Base-by-base conservation (phyloP, 345 rosid genomes). In the Lepidium sativum region DNA sequence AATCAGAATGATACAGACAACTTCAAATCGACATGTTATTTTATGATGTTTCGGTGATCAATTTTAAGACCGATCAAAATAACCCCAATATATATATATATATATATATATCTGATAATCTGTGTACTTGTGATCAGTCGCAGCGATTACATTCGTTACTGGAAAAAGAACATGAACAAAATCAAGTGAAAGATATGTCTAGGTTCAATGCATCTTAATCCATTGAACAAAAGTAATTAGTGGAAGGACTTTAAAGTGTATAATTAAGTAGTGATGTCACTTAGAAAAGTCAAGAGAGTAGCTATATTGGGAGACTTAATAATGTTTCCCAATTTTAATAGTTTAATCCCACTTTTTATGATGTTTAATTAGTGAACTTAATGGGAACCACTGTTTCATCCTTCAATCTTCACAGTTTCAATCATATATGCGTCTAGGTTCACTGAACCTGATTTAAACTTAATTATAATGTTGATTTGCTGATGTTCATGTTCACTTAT, bases 161-260 rank as follows among this genome's bases (percentile, higher is more conserved):
- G n/a, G n/a, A n/a, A n/a, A n/a, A 23, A 25, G 4, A 6, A 25
- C 4, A 5, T 4, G 4, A 2, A 25, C 4, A 1, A 25, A 25
- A 20, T 7, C 25, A 23, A 48, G 17, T 58, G 35, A 17, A 50
- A 14, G n/a, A 54, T 8, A 55, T 51, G 76, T 66, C 76, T 59
- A 72, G 52, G 67, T 72, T 43, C 76, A 72, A 59, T 59, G 76
- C 43, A 65, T 65, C 60, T 51, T 17, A 65, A 43, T 13, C 31
- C 20, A 29, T 37, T 8, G 54, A 69, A 34, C 6, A 52, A 69
- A 32, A 16, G 25, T 21, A 11, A 17, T 49, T 18, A 65, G 76
- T 72, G 76, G 76, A 44, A 0, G 27, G 48, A 34, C 67, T 65
- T 65, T 72, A 38, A 2, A 49, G 56, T 17, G 48, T 21, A 15